phyloP scores from a whole-genome alignment of 768 basidiomycete species.

The Psilocybe subaeruginosa region DNA sequence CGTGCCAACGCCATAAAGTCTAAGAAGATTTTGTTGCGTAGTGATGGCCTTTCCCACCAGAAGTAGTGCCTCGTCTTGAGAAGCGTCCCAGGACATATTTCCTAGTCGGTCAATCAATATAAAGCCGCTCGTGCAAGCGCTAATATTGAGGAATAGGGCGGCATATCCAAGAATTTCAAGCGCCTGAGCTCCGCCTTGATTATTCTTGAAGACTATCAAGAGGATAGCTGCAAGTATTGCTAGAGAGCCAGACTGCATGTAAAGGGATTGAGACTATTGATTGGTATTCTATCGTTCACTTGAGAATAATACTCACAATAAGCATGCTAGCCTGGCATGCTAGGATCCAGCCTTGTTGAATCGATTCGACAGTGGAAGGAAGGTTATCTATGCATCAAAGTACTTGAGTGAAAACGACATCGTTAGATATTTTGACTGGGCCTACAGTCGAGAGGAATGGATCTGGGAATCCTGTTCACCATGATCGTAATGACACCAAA shows the following conservation, averaged over 20 bases:
- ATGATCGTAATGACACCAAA: not conserved
- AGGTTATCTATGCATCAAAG: constrained; percentile 19
- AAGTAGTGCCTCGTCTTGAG: constrained; percentile 14
- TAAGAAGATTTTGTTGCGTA: constrained; percentile 18
- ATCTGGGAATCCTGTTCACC: not conserved
- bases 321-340: constrained; percentile 23
- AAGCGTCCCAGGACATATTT: constrained; percentile 22
- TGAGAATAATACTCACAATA: constrained; percentile 14
- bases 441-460: constrained; percentile 22
- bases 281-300: not conserved
- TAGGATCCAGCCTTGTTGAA: constrained; percentile 25
- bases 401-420: not conserved
- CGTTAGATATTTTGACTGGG: not conserved
- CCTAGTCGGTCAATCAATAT: constrained; percentile 26
- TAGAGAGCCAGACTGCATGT: constrained; percentile 22
- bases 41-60: constrained; percentile 11
- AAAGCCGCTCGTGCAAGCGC: constrained; percentile 24
- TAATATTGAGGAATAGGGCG: constrained; percentile 26
- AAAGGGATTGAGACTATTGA: not conserved
- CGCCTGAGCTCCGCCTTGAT: not conserved
- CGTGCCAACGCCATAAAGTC: too few relatives aligned
- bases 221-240: constrained; percentile 21
- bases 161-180: constrained; percentile 21
- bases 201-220: constrained; percentile 13
- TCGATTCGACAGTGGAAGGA: constrained; percentile 25